Conservation (phyloP, 805 yeast genomes). For the Monosporozyma unispora region DNA sequence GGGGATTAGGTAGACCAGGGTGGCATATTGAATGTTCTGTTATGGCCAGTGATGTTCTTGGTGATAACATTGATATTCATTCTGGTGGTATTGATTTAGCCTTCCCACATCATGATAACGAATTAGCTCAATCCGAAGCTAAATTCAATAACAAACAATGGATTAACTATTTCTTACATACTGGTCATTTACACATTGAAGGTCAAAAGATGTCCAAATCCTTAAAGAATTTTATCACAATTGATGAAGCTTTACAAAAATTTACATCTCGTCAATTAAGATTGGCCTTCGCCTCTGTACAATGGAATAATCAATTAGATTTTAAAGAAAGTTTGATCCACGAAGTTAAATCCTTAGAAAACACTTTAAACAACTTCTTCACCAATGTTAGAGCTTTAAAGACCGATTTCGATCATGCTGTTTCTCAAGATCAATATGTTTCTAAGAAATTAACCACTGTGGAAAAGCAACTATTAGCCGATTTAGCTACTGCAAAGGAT, state of each 20-base stretch:
- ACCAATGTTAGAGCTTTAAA: slow-evolving; percentile 76
- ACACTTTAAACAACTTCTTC: slow-evolving; percentile 73
- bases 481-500: slow-evolving; percentile 42
- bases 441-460: slow-evolving; percentile 49
- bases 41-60: slow-evolving; percentile 89
- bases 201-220: slow-evolving; percentile 98
- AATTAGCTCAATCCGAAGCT: slow-evolving; percentile 95
- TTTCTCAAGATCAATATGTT: slow-evolving; percentile 33
- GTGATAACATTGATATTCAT: slow-evolving; percentile 82
- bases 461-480: slow-evolving; percentile 49
- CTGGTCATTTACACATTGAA: slow-evolving; percentile 95
- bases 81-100: slow-evolving; percentile 96
- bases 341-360: slow-evolving; percentile 72
- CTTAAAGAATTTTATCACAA: slow-evolving; percentile 88
- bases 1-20: slow-evolving; percentile 98
- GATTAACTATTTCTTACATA: slow-evolving; percentile 94
- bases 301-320: slow-evolving; percentile 89
- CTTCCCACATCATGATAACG: slow-evolving; percentile 98
- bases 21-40: slow-evolving; percentile 99
- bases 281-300: slow-evolving; percentile 80
- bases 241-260: slow-evolving; percentile 72
- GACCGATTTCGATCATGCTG: slow-evolving; percentile 48
- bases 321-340: slow-evolving; percentile 72
- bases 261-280: slow-evolving; percentile 78
- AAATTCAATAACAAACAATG: slow-evolving; percentile 83